A percentile compares a stretch with the other conserved stretches of the same genome.
These are phyloP conservation scores for Leccinellum rugosiceps DNA, from an alignment of 768 basidiomycete genomes.

Conservation along the genomic window DNA sequence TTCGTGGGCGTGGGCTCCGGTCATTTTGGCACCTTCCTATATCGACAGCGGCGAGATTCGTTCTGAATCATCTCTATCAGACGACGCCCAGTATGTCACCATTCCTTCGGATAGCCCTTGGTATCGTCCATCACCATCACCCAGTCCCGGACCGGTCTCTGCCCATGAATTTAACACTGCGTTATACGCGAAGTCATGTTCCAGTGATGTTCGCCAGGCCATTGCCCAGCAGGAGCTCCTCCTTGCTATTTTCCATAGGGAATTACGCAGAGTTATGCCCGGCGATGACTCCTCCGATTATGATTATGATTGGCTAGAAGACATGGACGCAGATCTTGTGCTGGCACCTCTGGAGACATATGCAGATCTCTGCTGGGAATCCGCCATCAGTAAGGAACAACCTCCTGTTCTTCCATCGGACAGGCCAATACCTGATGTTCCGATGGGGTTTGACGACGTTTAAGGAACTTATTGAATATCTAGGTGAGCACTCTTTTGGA, in stretches of 20 bases:
- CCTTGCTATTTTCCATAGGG: conserved; percentile 31
- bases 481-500: conserved; percentile 3
- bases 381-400: conserved; percentile 21
- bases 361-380: conserved; percentile 29
- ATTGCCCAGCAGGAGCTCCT: conserved; percentile 33
- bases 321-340: conserved; percentile 28
- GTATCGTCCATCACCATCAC: conserved; percentile 32
- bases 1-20: conserved; percentile 20
- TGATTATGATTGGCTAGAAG: conserved; percentile 26
- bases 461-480: conserved; percentile 11
- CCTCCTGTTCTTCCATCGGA: not conserved
- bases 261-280: conserved; percentile 26
- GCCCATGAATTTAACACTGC: conserved; percentile 18
- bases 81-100: conserved; percentile 37
- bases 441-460: conserved; percentile 27
- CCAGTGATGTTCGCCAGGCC: conserved; percentile 31
- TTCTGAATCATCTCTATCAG: conserved; percentile 19
- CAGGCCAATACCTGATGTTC: conserved; percentile 27
- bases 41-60: conserved; percentile 21
- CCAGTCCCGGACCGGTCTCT: conserved; percentile 24
- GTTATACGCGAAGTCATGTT: conserved; percentile 26
- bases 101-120: conserved; percentile 40
- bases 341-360: conserved; percentile 28
- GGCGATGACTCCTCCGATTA: conserved; percentile 11
- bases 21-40: conserved; percentile 9